Conservation (phyloP, 331 rosid genomes). For the Phaseolus coccineus region DNA sequence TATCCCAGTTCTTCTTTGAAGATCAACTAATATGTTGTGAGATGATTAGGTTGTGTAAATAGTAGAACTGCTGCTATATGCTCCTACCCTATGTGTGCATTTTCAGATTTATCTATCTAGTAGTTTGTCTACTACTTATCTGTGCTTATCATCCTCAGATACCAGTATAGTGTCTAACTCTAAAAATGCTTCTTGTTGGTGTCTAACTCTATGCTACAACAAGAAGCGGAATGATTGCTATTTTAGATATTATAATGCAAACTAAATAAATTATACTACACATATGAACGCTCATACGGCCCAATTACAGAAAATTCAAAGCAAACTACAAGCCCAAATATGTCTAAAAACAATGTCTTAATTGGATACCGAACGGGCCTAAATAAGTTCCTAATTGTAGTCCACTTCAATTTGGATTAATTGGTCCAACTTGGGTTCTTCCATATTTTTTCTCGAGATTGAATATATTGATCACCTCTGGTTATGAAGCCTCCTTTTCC, state of each 20-base stretch:
- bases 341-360: not conserved
- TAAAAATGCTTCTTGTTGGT: not conserved
- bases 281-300: not conserved
- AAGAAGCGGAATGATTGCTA: not conserved
- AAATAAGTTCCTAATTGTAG: not conserved
- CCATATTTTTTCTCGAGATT: not conserved
- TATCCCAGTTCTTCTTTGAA: conserved; percentile 29
- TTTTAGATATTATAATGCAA: conserved; percentile 5
- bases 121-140: conserved; percentile 3
- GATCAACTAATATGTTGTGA: conserved; percentile 16
- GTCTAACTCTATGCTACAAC: not conserved
- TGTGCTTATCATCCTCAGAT: conserved; percentile 12
- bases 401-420: not conserved
- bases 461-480: not conserved
- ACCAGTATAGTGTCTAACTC: not conserved
- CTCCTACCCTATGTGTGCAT: not conserved
- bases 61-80: conserved; percentile 6
- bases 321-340: not conserved
- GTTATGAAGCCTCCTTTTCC: not conserved
- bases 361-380: not conserved
- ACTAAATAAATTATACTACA: not conserved
- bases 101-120: conserved; percentile 10
- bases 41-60: conserved; percentile 30
- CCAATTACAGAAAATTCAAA: not conserved
- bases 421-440: not conserved